phyloP scores from a whole-genome alignment of 2,329 filamentous ascomycete genomes.

The Plectosphaerella cucumerina region DNA sequence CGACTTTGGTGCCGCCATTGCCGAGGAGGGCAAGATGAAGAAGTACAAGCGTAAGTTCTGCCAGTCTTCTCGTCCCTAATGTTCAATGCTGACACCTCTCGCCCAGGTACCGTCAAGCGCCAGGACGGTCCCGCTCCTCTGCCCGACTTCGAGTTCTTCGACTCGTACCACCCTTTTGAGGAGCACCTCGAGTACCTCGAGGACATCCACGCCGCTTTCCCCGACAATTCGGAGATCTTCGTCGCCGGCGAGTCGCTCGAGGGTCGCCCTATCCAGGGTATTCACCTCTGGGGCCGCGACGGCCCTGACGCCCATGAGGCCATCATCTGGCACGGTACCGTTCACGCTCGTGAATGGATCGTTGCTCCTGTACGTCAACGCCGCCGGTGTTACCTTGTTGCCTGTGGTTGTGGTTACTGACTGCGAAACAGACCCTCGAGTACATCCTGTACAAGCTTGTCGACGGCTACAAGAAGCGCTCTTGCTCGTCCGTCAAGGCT shows the following conservation, averaged over 20 bases:
- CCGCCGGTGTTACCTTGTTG: conserved; percentile 20
- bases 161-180: conserved; percentile 39
- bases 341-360: conserved; percentile 53
- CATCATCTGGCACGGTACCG: conserved; percentile 44
- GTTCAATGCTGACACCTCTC: conserved; percentile 6
- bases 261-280: conserved; percentile 49
- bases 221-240: conserved; percentile 35
- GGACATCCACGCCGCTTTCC: conserved; percentile 30
- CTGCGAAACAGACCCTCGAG: conserved; percentile 28
- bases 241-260: conserved; percentile 35
- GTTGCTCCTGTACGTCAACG: conserved; percentile 51
- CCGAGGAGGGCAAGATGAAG: conserved; percentile 25
- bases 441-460: conserved; percentile 41
- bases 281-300: conserved; percentile 41
- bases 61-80: not conserved
- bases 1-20: conserved; percentile 33
- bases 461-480: conserved; percentile 30
- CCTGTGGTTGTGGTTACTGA: not conserved
- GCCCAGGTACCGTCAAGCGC: not conserved
- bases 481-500: conserved; percentile 28
- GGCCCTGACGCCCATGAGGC: conserved; percentile 36
- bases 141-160: conserved; percentile 41
- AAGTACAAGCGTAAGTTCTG: conserved; percentile 10
- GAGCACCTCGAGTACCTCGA: conserved; percentile 37
- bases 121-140: conserved; percentile 10